phyloP scores from a whole-genome alignment of 352 stramenopile species.

The Saprolegnia parasitica region DNA sequence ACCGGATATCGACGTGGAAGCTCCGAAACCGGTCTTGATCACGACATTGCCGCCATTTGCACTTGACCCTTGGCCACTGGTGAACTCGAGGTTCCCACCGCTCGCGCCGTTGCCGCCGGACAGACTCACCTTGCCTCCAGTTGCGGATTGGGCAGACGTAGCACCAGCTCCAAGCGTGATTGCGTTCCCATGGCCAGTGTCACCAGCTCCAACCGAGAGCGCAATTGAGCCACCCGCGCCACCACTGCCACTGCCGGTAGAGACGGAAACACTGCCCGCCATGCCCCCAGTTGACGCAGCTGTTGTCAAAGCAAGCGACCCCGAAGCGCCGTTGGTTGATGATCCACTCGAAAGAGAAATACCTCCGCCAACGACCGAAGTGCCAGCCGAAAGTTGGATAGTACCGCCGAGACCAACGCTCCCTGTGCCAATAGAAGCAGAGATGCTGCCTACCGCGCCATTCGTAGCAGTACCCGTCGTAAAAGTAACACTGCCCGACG shows the following conservation, averaged over 20 bases:
- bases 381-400: slow-evolving; percentile 11
- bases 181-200: slow-evolving; percentile 20
- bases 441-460: slow-evolving; percentile 34
- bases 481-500: slow-evolving; percentile 36
- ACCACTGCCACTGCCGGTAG: slow-evolving; percentile 32
- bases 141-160: slow-evolving; percentile 34
- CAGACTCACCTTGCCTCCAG: slow-evolving; percentile 35
- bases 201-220: slow-evolving; percentile 11
- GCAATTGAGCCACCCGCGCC: slow-evolving; percentile 16
- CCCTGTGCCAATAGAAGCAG: slow-evolving; percentile 25
- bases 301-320: slow-evolving; percentile 30
- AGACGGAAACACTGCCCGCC: slow-evolving; percentile 36
- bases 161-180: slow-evolving; percentile 33
- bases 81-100: slow-evolving; percentile 34
- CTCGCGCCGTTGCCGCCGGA: slow-evolving; percentile 33
- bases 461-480: slow-evolving; percentile 28
- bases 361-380: slow-evolving; percentile 29
- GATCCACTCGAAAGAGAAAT: slow-evolving; percentile 18
- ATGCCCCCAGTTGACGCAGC: slow-evolving; percentile 15
- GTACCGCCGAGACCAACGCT: slow-evolving; percentile 19
- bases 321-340: slow-evolving; percentile 15
- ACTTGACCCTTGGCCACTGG: slow-evolving; percentile 28
- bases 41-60: slow-evolving; percentile 30
- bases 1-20: slow-evolving; percentile 16
- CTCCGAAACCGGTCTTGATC: slow-evolving; percentile 32